Base-by-base conservation (phyloP, 2,329 filamentous ascomycete genomes). In the Fusarium tuaranense region DNA sequence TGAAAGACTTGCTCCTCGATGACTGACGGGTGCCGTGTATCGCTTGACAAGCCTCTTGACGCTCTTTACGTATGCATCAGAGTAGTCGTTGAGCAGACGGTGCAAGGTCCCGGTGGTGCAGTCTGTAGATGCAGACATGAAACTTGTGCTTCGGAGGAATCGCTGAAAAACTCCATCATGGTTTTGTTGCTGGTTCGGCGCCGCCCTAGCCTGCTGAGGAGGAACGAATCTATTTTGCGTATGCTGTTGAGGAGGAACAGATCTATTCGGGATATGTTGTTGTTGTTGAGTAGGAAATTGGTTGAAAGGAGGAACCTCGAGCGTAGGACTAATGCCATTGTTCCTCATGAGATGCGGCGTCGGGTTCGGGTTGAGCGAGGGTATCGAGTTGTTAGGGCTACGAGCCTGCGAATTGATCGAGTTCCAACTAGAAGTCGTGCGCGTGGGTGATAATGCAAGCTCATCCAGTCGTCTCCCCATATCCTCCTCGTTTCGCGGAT, bases 381-480 rank as follows among this genome's bases (percentile, higher is more conserved):
- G 72, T 13, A 67, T 41, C 10, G 78, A 70, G 9, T 72, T 72
- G 16, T 75, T 65, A 34, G 59, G 25, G 38, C 39, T 25, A 41
- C 69, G 72, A 7, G 67, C 66, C 13, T 68, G 73, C 25, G 73
- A 71, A 25, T 63, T 41, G 5, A 70, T 10, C 3, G 77, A 78
- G 53, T 70, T 69, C 30, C 69, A 63, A 5, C 68, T 78, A 2
- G 74, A 73, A 32, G 68, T 76, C 7, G 77, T 77, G 4, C 78
- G 71, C 7, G 80, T 82, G 7, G 83, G 81, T 27, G 86, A 86
- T 20, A 81, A 80, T 20, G 82, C 79, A 5, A 88, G 81, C 69
- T 85, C 82, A n/a, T 80, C 81, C 60, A 90, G 83, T 32, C 88
- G 87, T 36, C 85, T 84, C 53, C 82, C 82, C 85, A 90, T 89